Evolutionary conservation across 83 land plant genomes (phyloP).

Genomic region (Thuja plicata): DNA sequence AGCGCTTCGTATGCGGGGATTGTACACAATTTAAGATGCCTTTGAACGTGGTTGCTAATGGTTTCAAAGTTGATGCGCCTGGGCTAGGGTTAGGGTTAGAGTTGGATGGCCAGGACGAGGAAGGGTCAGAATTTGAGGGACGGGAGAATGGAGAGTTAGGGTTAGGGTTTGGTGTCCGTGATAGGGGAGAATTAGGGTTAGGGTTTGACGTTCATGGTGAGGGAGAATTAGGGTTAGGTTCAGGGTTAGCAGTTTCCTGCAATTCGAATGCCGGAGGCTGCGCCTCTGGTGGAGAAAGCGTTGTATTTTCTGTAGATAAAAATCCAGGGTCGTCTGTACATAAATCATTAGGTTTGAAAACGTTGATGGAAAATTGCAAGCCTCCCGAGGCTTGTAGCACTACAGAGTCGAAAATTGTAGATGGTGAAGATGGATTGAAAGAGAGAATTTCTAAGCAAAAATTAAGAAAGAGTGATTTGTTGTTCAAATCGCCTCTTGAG

Average conservation of each 20-base stretch:
- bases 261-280: neutral
- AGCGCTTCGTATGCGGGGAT: conserved; percentile 1
- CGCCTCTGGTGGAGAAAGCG: neutral
- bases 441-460: neutral
- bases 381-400: neutral
- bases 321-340: conserved; percentile 7
- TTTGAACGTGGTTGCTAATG: neutral
- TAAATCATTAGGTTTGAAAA: neutral
- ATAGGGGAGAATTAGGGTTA: neutral
- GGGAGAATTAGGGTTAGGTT: neutral
- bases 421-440: neutral
- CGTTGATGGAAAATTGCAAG: neutral
- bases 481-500: neutral
- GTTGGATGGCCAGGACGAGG: neutral
- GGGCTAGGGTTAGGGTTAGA: conserved; percentile 5
- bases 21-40: neutral
- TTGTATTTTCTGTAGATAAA: conserved; percentile 14
- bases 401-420: conserved; percentile 4
- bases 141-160: neutral
- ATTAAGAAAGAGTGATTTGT: neutral
- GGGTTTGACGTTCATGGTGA: neutral
- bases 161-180: neutral
- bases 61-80: neutral
- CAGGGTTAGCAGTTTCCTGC: conserved; percentile 3
- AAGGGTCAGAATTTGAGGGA: neutral